Evolutionary conservation across 2,329 filamentous ascomycete genomes (phyloP).

Genomic region (Penicillium sumatraense): DNA sequence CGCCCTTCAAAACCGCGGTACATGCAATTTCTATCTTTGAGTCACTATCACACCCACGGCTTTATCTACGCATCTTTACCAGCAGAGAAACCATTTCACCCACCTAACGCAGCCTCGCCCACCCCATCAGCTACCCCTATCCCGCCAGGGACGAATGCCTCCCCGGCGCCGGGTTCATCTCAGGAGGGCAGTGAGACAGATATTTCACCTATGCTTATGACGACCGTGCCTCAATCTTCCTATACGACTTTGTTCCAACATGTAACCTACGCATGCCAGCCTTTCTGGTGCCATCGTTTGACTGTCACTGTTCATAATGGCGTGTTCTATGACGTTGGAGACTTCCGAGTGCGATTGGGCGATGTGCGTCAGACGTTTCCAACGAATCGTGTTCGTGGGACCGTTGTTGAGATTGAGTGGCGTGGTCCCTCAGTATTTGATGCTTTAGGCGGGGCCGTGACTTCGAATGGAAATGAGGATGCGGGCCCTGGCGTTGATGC

Average conservation of each 20-base stretch:
- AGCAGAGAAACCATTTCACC: slow-evolving; percentile 19
- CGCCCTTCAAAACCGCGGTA: slow-evolving; percentile 39
- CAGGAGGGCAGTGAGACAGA: not conserved
- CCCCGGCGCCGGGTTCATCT: not conserved
- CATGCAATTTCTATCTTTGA: slow-evolving; percentile 49
- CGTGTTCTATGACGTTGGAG: slow-evolving; percentile 47
- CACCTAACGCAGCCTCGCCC: slow-evolving; percentile 6
- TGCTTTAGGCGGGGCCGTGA: slow-evolving; percentile 20
- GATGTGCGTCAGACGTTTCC: slow-evolving; percentile 49
- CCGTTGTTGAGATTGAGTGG: slow-evolving; percentile 52
- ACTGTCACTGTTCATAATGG: slow-evolving; percentile 42
- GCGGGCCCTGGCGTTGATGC: slow-evolving; percentile 34
- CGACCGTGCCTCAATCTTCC: slow-evolving; percentile 41
- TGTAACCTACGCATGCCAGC: slow-evolving; percentile 46
- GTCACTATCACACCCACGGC: slow-evolving; percentile 45
- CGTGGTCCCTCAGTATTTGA: slow-evolving; percentile 41
- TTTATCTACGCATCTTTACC: slow-evolving; percentile 47
- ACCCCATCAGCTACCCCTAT: not conserved
- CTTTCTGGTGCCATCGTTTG: slow-evolving; percentile 48
- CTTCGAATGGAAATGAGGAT: slow-evolving; percentile 7
- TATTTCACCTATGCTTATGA: slow-evolving; percentile 41
- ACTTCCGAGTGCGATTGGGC: slow-evolving; percentile 48
- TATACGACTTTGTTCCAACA: slow-evolving; percentile 44
- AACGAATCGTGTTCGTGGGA: slow-evolving; percentile 42
- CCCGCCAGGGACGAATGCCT: not conserved